phyloP scores from a whole-genome alignment of 2,329 filamentous ascomycete genomes.

The Xylariaceae sp. region DNA sequence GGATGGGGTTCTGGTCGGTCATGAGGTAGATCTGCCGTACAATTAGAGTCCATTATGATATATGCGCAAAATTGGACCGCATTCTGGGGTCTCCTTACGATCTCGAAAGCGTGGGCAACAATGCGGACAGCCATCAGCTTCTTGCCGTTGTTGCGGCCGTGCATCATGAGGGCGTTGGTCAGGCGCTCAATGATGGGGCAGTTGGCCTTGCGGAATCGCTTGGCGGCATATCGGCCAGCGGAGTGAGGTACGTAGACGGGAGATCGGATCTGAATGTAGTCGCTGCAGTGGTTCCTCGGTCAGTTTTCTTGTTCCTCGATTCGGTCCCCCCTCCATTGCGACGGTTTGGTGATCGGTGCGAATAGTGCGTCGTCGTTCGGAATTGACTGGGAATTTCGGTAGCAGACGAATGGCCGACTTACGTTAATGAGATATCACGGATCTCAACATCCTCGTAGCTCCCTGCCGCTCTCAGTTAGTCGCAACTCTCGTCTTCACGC shows the following conservation, averaged over 20 bases:
- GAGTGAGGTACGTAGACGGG: conserved; percentile 99
- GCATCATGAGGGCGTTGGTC: conserved; percentile 99
- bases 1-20: conserved; percentile 99
- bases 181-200: conserved; percentile 99
- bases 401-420: conserved; percentile 46
- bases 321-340: conserved; percentile 12
- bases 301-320: conserved; percentile 31
- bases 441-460: conserved; percentile 99
- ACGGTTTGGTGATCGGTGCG: conserved; percentile 15
- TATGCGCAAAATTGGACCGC: conserved; percentile 1
- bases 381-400: conserved; percentile 25
- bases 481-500: not conserved
- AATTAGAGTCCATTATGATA: conserved; percentile 9
- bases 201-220: conserved; percentile 99
- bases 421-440: conserved; percentile 99
- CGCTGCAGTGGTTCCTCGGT: conserved; percentile 54
- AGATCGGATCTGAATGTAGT: conserved; percentile 99
- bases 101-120: conserved; percentile 98
- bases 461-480: conserved; percentile 25
- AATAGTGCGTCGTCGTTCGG: conserved; percentile 7
- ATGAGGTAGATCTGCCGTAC: conserved; percentile 92
- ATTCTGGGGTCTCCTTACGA: conserved; percentile 63
- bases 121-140: conserved; percentile 99
- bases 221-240: conserved; percentile 95
- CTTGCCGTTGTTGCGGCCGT: conserved; percentile 99